phyloP scores from a whole-genome alignment of 108 stramenopile genomes.

The Nitzschia sp. region DNA sequence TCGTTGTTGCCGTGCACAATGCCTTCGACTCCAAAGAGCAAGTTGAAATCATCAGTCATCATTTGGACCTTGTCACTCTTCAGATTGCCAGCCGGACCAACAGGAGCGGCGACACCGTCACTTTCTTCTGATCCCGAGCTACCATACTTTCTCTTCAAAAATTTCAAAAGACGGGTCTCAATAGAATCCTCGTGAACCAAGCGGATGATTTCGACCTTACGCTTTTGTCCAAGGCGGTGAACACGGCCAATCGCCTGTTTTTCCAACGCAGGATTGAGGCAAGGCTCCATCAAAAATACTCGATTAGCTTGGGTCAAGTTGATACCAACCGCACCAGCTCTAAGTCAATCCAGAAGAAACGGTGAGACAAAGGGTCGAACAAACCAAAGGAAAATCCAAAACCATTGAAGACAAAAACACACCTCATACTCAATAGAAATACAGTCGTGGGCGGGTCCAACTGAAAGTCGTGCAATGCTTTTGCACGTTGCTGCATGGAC shows the following conservation, averaged over 20 bases:
- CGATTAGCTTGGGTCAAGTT: slow-evolving; percentile 64
- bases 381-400: no score
- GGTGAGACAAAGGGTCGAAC: no score
- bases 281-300: slow-evolving; percentile 71
- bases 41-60: slow-evolving; percentile 36
- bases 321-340: slow-evolving; percentile 57
- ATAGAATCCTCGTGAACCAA: slow-evolving; percentile 35
- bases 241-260: slow-evolving; percentile 67
- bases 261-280: slow-evolving; percentile 55
- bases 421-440: slow-evolving; percentile 55
- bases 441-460: slow-evolving; percentile 52
- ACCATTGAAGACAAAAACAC: slow-evolving; percentile 3
- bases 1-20: background rate
- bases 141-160: slow-evolving; percentile 40
- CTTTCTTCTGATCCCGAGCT: background rate
- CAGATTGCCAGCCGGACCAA: slow-evolving; percentile 16
- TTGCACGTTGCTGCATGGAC: slow-evolving; percentile 42
- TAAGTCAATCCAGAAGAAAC: no score
- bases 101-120: background rate
- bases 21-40: slow-evolving; percentile 29
- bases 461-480: slow-evolving; percentile 52
- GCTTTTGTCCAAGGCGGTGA: slow-evolving; percentile 58
- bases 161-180: slow-evolving; percentile 36
- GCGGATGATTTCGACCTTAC: slow-evolving; percentile 32
- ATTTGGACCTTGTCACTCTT: slow-evolving; percentile 17